Evolutionary conservation across 176 grass and related monocot species (phyloP), one percentile per base, ranked within the genome.

Genomic region (Avena sativa): DNA sequence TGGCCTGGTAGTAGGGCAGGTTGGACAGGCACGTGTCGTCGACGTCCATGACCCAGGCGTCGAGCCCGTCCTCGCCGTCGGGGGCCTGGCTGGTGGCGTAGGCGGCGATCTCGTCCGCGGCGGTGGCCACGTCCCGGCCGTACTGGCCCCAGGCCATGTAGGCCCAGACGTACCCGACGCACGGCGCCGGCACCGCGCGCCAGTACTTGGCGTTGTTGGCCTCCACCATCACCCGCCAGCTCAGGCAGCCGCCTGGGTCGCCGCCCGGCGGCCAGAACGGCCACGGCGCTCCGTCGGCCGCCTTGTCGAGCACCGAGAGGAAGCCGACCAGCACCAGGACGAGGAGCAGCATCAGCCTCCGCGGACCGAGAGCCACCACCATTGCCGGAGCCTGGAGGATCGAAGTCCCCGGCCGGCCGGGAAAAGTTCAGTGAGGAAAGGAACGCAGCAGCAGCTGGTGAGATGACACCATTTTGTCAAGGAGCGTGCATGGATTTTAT

Each of bases 11-110:
- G 89, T 92, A 94, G 4, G 65, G 43, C 61, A 95, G 88, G 77
- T 98, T 98, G 44, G 96, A 98, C 2, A 95, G 60, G 88, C 92
- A 92, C 0, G 96, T 98, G 80, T 98, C 96, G 86, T 98, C 92
- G 71, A 98, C n/a, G 84, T 98, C 93, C 3, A 98, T 16, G 14
- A 95, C 70, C 96, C 96, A 98, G 8, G 93, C 91, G 70, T 98
- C 93, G 70, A 79, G 88, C 1, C 90, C 92, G 28, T 94, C 93
- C 4, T 16, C 80, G 4, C 0, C 80, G 2, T 56, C 86, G 6
- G 52, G 57, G 14, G 83, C n/a, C 34, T 66, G 73, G 30, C 82
- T 12, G 4, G 85, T 73, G 4, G 82, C 80, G 80, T 95, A 95
- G 32, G 64, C 57, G 38, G 65, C 52, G 62, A 89, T 86, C 88